Evolutionary conservation across 148 eudicot species (phyloP), one percentile per base, ranked within the genome.

Genomic region (Agrostemma githago): DNA sequence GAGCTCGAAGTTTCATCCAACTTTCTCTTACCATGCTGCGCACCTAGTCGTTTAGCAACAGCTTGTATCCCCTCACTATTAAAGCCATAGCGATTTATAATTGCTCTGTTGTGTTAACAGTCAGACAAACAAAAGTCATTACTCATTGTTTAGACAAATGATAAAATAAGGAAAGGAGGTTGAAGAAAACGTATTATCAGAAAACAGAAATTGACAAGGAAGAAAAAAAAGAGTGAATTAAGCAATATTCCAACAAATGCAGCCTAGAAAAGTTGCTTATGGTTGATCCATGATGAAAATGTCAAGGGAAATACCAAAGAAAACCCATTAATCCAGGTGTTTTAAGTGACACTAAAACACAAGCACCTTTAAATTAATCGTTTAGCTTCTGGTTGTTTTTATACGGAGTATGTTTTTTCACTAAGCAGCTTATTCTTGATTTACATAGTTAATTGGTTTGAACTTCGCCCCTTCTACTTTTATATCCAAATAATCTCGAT

Each of bases 1-100:
- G 92, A 83, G 84, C 89, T 90, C 19, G 97, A 89, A 71, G 90
- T 86, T 83, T 95, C 96, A 57, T 87, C 97, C 81, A 92, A 75
- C 84, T 92, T 95, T 79, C 99, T 87, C 85, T 95, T 95, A 48
- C 99, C 99, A 84, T 95, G 99, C 72, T 95, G 99, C 41, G 97
- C 97, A 77, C 99, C 97, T 74, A 95, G 78, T 57, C 97, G 81
- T 81, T 92, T 95, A 43, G 99, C 96, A 81, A 95, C 99, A 62
- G 87, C 94, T 70, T 89, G 96, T 80, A 95, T 95, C 70, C 99
- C 99, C 82, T 95, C 96, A 70, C 99, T 92, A 79, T 95, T 95
- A 82, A 95, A 92, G 63, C 99, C 97, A 82, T 92, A 95, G 66
- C 96, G 89, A 71, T 95, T 95, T 72, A 95, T 88, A 82, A 92